Evolutionary conservation across 1,139 yeast species (phyloP).

Genomic region (Eremothecium sinecaudum): DNA sequence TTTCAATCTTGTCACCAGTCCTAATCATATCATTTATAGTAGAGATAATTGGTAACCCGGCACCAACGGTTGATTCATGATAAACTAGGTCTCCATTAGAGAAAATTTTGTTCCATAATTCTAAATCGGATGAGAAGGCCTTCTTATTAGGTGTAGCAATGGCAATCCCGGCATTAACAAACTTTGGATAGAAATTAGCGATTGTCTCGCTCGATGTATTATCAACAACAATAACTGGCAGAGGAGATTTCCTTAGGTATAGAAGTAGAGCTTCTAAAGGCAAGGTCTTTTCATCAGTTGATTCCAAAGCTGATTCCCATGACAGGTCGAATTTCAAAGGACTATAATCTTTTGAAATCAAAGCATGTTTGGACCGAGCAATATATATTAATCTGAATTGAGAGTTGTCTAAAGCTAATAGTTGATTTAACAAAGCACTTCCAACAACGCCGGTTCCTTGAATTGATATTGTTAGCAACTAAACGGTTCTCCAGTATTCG

Average conservation of each 20-base stretch:
- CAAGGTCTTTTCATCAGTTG: slow-evolving; percentile 46
- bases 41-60: slow-evolving; percentile 89
- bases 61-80: slow-evolving; percentile 99
- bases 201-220: slow-evolving; percentile 79
- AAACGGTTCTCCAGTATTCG: no score
- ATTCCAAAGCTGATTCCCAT: slow-evolving; percentile 43
- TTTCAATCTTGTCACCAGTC: slow-evolving; percentile 87
- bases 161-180: slow-evolving; percentile 71
- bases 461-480: neutral
- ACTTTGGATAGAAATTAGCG: slow-evolving; percentile 67
- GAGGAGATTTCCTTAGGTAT: slow-evolving; percentile 54
- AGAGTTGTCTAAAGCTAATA: slow-evolving; percentile 36
- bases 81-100: slow-evolving; percentile 62
- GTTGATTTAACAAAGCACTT: slow-evolving; percentile 73
- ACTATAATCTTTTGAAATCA: slow-evolving; percentile 56
- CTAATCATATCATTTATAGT: slow-evolving; percentile 77
- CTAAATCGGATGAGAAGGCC: slow-evolving; percentile 79
- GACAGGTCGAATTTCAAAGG: slow-evolving; percentile 51
- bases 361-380: slow-evolving; percentile 64
- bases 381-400: slow-evolving; percentile 59
- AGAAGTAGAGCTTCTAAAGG: slow-evolving; percentile 48
- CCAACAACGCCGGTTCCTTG: slow-evolving; percentile 90
- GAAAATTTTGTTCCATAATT: slow-evolving; percentile 71
- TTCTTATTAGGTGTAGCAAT: slow-evolving; percentile 97
- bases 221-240: slow-evolving; percentile 80